Conservation (phyloP, 306 rosid genomes). For the Alnus glutinosa region DNA sequence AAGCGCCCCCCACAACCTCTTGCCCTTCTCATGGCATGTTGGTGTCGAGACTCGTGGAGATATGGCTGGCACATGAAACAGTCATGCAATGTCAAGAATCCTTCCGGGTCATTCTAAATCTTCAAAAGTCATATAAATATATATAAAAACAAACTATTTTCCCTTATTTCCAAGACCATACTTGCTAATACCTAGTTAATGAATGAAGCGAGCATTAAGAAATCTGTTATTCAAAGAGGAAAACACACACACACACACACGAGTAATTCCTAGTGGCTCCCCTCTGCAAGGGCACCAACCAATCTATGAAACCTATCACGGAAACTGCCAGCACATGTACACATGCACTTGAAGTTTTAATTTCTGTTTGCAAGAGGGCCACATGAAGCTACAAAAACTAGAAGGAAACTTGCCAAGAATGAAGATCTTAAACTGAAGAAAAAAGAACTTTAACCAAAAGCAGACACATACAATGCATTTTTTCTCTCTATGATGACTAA, state of each 20-base stretch:
- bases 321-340: background rate
- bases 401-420: slow-evolving; percentile 7
- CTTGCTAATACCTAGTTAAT: background rate
- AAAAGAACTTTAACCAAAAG: background rate
- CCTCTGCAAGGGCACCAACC: background rate
- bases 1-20: slow-evolving; percentile 92
- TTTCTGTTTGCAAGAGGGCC: background rate
- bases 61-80: slow-evolving; percentile 62
- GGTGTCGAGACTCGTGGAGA: slow-evolving; percentile 89
- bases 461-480: background rate
- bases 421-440: background rate
- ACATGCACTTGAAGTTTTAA: background rate
- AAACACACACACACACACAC: background rate
- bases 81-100: background rate
- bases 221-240: background rate
- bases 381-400: background rate
- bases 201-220: background rate
- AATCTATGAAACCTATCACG: background rate
- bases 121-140: slow-evolving; percentile 9
- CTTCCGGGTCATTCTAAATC: slow-evolving; percentile 15
- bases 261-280: background rate
- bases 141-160: background rate
- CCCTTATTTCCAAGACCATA: background rate
- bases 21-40: slow-evolving; percentile 85
- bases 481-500: background rate